These are phyloP conservation scores for Glomus cerebriforme DNA, from an alignment of 192 early-diverging fungal genomes.

Conservation along the genomic window DNA sequence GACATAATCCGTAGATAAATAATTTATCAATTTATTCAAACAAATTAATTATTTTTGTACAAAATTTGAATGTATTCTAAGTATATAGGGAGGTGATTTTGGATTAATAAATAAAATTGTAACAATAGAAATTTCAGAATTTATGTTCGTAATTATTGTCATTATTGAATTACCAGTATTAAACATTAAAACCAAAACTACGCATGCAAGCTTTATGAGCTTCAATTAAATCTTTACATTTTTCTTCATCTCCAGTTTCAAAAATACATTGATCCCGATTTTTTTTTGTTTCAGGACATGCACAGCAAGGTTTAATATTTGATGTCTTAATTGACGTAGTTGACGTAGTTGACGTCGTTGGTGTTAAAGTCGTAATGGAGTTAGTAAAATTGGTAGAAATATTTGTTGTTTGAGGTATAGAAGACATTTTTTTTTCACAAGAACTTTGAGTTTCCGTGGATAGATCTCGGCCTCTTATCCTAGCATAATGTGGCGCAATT, in stretches of 20 bases:
- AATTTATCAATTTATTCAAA: no score
- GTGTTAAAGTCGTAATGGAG: background rate
- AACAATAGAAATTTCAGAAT: no score
- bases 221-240: slow-evolving; percentile 84
- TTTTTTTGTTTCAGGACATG: slow-evolving; percentile 94
- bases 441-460: no score
- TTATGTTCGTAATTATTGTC: no score
- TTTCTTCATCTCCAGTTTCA: slow-evolving; percentile 76
- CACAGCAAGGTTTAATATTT: slow-evolving; percentile 90
- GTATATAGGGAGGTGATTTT: background rate
- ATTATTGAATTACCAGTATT: no score
- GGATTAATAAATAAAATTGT: background rate
- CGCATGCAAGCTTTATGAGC: slow-evolving; percentile 91
- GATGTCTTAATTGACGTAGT: background rate
- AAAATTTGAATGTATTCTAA: no score
- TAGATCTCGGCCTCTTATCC: no score
- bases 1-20: no score
- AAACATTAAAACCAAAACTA: slow-evolving; percentile 92
- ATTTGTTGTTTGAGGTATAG: background rate
- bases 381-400: background rate
- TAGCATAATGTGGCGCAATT: no score
- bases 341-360: background rate
- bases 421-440: background rate
- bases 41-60: no score
- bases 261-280: slow-evolving; percentile 88